These are phyloP conservation scores for Plasmodium reichenowi DNA, from an alignment of 169 alveolate species.

Conservation along the genomic window DNA sequence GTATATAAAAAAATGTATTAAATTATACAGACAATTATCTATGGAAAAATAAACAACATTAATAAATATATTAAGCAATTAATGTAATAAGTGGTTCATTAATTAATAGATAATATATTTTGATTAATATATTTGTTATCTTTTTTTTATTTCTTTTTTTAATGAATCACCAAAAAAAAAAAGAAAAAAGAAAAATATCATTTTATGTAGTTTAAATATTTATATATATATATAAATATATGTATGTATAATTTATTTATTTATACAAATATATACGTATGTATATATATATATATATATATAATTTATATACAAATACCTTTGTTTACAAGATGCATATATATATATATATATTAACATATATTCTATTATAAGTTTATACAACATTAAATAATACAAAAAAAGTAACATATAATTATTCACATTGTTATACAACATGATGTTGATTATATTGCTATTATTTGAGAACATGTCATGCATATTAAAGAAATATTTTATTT, in stretches of 20 bases:
- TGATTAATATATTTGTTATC: conserved; percentile 21
- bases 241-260: neutral
- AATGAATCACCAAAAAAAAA: no score
- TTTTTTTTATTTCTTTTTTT: neutral
- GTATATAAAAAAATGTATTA: conserved; percentile 9
- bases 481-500: conserved; percentile 39
- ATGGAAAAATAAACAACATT: conserved; percentile 36
- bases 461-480: conserved; percentile 41
- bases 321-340: conserved; percentile 23
- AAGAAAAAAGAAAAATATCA: no score
- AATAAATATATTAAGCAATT: conserved; percentile 19
- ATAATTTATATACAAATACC: conserved; percentile 6
- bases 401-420: conserved; percentile 27
- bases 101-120: conserved; percentile 31
- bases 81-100: conserved; percentile 3
- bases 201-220: no score
- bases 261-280: conserved; percentile 1
- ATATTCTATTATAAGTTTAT: conserved; percentile 28
- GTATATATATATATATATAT: conserved; percentile 18
- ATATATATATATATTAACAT: conserved; percentile 3
- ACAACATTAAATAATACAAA: conserved; percentile 41
- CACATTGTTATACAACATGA: conserved; percentile 17
- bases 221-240: conserved; percentile 13
- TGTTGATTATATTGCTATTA: conserved; percentile 19
- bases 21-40: conserved; percentile 26